Percentiles rank a stretch among this genome's conserved stretches.
Conservation (phyloP, 2,329 filamentous ascomycete genomes). For the Aurifilum marmelostoma region DNA sequence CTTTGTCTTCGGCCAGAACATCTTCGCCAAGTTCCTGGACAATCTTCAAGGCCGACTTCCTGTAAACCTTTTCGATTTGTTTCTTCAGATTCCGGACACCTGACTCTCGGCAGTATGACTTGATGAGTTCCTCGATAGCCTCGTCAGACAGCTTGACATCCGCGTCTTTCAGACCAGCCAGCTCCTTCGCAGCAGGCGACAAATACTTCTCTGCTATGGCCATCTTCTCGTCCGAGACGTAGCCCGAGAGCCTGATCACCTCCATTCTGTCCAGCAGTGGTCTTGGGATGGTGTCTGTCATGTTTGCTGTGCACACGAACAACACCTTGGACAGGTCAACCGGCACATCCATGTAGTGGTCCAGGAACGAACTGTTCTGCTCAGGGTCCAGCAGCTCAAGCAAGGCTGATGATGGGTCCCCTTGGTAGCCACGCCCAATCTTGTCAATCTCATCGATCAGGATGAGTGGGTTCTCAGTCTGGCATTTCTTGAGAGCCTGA, state of each 20-base stretch:
- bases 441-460: slow-evolving; percentile 98
- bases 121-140: slow-evolving; percentile 95
- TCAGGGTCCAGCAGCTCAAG: slow-evolving; percentile 94
- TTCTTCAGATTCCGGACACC: slow-evolving; percentile 98
- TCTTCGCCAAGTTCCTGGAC: slow-evolving; percentile 92
- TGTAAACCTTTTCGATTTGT: slow-evolving; percentile 98
- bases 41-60: slow-evolving; percentile 96
- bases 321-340: slow-evolving; percentile 97
- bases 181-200: slow-evolving; percentile 89
- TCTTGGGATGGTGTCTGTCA: slow-evolving; percentile 96
- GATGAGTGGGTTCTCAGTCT: slow-evolving; percentile 96
- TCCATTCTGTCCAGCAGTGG: slow-evolving; percentile 97
- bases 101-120: slow-evolving; percentile 96
- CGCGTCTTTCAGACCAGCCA: slow-evolving; percentile 86
- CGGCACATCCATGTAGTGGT: slow-evolving; percentile 98
- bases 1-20: slow-evolving; percentile 76
- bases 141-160: slow-evolving; percentile 85
- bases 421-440: slow-evolving; percentile 94
- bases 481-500: slow-evolving; percentile 97
- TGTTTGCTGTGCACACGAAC: slow-evolving; percentile 98
- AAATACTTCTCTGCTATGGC: slow-evolving; percentile 94
- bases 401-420: slow-evolving; percentile 91
- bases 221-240: slow-evolving; percentile 98
- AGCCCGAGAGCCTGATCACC: slow-evolving; percentile 92
- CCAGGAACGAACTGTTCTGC: slow-evolving; percentile 95